These are phyloP conservation scores for Chalciporus sp. DNA, from an alignment of 1,284 basidiomycete genomes.

Conservation along the genomic window DNA sequence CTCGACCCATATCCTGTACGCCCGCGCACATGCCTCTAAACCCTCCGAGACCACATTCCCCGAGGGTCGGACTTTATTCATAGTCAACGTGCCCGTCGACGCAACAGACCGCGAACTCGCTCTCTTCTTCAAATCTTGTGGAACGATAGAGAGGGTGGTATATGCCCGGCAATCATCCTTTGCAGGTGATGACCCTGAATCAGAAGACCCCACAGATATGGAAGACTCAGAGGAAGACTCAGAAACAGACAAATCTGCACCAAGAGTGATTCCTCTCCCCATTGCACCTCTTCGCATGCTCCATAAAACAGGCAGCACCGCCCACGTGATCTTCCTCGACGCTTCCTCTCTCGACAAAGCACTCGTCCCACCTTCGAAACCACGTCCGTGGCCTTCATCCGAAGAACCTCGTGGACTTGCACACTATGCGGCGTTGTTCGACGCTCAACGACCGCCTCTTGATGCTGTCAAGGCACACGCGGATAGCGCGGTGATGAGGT, in stretches of 20 bases:
- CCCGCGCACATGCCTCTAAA: constrained; percentile 56
- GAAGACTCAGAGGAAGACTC: constrained; percentile 30
- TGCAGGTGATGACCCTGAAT: constrained; percentile 37
- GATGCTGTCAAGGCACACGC: constrained; percentile 73
- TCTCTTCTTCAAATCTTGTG: constrained; percentile 71
- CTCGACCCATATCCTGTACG: constrained; percentile 65
- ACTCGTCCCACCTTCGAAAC: constrained; percentile 49
- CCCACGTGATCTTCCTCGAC: constrained; percentile 82
- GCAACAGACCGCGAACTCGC: constrained; percentile 77
- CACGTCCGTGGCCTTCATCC: constrained; percentile 61
- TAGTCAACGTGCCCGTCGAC: constrained; percentile 86
- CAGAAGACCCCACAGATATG: constrained; percentile 31
- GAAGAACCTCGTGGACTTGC: constrained; percentile 66
- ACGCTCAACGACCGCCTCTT: constrained; percentile 69
- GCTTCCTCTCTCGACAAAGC: constrained; percentile 68
- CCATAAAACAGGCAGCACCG: constrained; percentile 63
- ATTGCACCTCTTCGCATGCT: constrained; percentile 54
- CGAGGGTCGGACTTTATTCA: constrained; percentile 76
- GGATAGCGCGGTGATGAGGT: constrained; percentile 73
- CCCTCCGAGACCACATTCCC: constrained; percentile 47
- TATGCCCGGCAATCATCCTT: constrained; percentile 45
- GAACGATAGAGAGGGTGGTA: constrained; percentile 74
- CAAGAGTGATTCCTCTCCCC: constrained; percentile 61
- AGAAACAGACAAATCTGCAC: constrained; percentile 17
- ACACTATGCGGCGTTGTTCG: constrained; percentile 69